These are phyloP conservation scores for Hansenula lynferdii DNA, from an alignment of 1,139 yeast species.

Conservation along the genomic window DNA sequence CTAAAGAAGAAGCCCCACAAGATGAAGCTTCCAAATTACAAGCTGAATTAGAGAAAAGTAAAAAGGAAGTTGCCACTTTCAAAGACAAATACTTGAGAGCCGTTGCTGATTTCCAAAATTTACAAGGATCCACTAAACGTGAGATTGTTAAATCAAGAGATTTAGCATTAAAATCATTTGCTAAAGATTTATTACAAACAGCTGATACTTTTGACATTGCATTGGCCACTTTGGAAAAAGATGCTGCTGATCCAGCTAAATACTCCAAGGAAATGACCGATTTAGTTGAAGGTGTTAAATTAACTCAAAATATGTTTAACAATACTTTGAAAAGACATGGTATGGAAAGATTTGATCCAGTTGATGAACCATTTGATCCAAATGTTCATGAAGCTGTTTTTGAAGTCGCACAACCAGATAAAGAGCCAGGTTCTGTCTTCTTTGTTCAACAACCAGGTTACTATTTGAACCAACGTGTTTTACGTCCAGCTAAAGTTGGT, in stretches of 20 bases:
- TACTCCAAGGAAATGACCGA: slow-evolving; percentile 52
- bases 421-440: slow-evolving; percentile 85
- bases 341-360: slow-evolving; percentile 65
- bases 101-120: slow-evolving; percentile 81
- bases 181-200: slow-evolving; percentile 79
- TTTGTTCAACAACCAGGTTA: slow-evolving; percentile 86
- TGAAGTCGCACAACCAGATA: slow-evolving; percentile 77
- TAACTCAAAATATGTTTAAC: slow-evolving; percentile 77
- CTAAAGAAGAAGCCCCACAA: slow-evolving; percentile 13
- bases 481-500: slow-evolving; percentile 92
- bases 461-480: slow-evolving; percentile 72
- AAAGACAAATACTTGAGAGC: slow-evolving; percentile 76
- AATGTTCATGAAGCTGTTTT: slow-evolving; percentile 85
- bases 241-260: slow-evolving; percentile 17
- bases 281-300: slow-evolving; percentile 75
- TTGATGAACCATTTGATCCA: slow-evolving; percentile 80
- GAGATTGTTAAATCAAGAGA: slow-evolving; percentile 80
- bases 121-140: slow-evolving; percentile 79
- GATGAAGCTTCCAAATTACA: slow-evolving; percentile 28
- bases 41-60: slow-evolving; percentile 54
- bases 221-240: slow-evolving; percentile 60
- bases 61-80: slow-evolving; percentile 70
- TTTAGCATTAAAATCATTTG: slow-evolving; percentile 82
- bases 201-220: slow-evolving; percentile 85
- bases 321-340: slow-evolving; percentile 77